Evolutionary conservation across 352 stramenopile genomes (phyloP).

Genomic region (Detonula confervacea): DNA sequence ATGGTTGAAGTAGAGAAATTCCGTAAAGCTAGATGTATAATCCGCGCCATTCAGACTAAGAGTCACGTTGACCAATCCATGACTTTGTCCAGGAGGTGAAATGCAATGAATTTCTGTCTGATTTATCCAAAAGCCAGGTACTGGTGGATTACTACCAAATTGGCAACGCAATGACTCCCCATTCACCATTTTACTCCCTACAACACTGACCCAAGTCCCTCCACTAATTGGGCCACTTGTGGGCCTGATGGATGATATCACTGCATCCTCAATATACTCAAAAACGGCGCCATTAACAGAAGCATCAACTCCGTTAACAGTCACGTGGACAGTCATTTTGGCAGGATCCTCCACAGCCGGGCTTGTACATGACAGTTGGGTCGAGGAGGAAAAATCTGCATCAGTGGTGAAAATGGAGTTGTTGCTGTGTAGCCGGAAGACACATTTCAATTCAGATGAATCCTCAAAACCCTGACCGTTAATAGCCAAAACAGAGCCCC

Average conservation of each 20-base stretch:
- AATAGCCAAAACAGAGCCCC: conserved; percentile 33
- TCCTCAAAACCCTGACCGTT: conserved; percentile 46
- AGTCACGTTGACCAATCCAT: conserved; percentile 67
- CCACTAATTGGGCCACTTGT: conserved; percentile 32
- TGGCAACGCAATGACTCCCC: conserved; percentile 60
- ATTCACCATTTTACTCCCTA: conserved; percentile 58
- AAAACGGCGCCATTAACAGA: conserved; percentile 30
- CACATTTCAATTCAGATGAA: conserved; percentile 31
- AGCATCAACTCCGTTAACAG: conserved; percentile 54
- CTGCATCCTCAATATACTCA: conserved; percentile 34
- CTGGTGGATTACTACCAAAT: conserved; percentile 61
- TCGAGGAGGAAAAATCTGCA: conserved; percentile 32
- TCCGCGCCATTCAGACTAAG: conserved; percentile 90
- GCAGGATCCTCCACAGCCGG: conserved; percentile 19
- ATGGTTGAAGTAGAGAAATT: conserved; percentile 84
- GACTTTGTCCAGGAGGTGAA: conserved; percentile 37
- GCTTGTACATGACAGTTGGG: conserved; percentile 27
- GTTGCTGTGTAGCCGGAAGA: conserved; percentile 25
- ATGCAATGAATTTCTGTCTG: conserved; percentile 62
- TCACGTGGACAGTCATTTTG: conserved; percentile 33
- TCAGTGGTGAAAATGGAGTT: not conserved
- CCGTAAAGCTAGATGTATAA: conserved; percentile 82
- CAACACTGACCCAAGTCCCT: conserved; percentile 46
- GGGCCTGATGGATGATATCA: conserved; percentile 36
- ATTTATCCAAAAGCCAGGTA: conserved; percentile 54